phyloP scores from a whole-genome alignment of 1,284 basidiomycete species.

The Schizophyllum amplum region DNA sequence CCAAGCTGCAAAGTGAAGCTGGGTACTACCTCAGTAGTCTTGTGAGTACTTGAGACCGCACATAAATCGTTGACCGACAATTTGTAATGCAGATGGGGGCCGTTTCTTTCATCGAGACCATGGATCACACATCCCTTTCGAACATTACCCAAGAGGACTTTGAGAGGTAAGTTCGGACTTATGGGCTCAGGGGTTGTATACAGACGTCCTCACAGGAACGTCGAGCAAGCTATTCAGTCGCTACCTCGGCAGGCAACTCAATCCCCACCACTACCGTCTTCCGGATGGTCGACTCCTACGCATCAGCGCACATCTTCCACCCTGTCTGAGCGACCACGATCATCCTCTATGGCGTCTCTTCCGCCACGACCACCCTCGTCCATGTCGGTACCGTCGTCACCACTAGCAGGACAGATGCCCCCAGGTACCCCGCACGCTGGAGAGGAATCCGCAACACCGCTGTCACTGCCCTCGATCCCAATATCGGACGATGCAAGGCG shows the following conservation, averaged over 20 bases:
- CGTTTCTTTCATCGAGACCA: constrained; percentile 92
- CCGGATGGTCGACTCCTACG: constrained; percentile 18
- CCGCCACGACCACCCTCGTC: not conserved
- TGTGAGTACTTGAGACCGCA: constrained; percentile 33
- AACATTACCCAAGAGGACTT: constrained; percentile 92
- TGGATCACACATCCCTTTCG: constrained; percentile 91
- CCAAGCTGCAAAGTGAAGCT: constrained; percentile 87
- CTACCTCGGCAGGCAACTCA: constrained; percentile 54
- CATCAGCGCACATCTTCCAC: constrained; percentile 12
- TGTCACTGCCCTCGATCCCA: constrained; percentile 41
- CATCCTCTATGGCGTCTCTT: not conserved
- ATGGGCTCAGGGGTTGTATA: not conserved
- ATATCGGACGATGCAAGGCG: constrained; percentile 73
- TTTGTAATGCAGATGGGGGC: constrained; percentile 62
- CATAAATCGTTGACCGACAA: not conserved
- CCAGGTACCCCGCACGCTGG: constrained; percentile 47
- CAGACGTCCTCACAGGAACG: constrained; percentile 41
- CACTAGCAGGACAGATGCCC: constrained; percentile 22
- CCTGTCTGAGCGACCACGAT: constrained; percentile 7
- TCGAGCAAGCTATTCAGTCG: constrained; percentile 77
- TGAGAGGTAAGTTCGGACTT: constrained; percentile 48
- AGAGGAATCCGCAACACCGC: constrained; percentile 78
- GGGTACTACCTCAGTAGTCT: constrained; percentile 97
- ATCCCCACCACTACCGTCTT: constrained; percentile 33
- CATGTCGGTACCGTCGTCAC: constrained; percentile 15